Base-by-base conservation (phyloP, 2,329 filamentous ascomycete species). In the Colletotrichum godetiae region DNA sequence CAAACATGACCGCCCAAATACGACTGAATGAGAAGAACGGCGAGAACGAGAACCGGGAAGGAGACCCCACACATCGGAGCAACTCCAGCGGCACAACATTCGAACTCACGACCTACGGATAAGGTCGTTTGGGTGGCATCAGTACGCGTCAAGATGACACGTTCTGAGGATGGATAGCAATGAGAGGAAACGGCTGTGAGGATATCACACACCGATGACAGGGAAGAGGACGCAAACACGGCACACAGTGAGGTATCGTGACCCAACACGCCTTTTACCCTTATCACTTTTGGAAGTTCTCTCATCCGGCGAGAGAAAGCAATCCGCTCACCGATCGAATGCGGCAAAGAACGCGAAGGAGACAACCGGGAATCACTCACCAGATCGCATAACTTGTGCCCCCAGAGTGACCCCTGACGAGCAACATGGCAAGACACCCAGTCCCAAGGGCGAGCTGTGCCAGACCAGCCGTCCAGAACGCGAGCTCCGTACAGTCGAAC, bases 321-420 rank as follows among this genome's bases (percentile, higher is more conserved):
- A 49, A 49, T 19, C 11, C 55, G 15, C 15, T 6, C 55, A 33
- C 8, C 7, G 29, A 31, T 57, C 29, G 15, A 8, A 31, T 19
- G 15, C 19, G 13, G 27, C 27, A 10, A n/a, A 19, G 3, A 31
- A 4, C 10, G 55, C 27, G 15, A n/a, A 31, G 8, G 55, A 55
- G 52, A 31, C 10, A 57, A 46, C 15, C 55, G 22, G 12, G 67
- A 73, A 29, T 22, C 19, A 83, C 85, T 83, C 76, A 88, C 85
- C 86, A 88, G 60, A 87, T 87, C 33, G 79, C 80, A 77, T 86
- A 88, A 65, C 83, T 85, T 56, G 85, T 82, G 0, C 87, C 87
- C 3, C 87, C 85, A 22, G 86, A 86, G 76, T 88, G 86, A 1
- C 84, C 82, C 65, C 87, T 80, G 24, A 85, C 80, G 12, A 86